A percentile compares a stretch with the other conserved stretches of the same genome.
These are phyloP conservation scores for Phaeoacremonium minimum DNA, from an alignment of 2,329 filamentous ascomycete genomes.

Conservation along the genomic window DNA sequence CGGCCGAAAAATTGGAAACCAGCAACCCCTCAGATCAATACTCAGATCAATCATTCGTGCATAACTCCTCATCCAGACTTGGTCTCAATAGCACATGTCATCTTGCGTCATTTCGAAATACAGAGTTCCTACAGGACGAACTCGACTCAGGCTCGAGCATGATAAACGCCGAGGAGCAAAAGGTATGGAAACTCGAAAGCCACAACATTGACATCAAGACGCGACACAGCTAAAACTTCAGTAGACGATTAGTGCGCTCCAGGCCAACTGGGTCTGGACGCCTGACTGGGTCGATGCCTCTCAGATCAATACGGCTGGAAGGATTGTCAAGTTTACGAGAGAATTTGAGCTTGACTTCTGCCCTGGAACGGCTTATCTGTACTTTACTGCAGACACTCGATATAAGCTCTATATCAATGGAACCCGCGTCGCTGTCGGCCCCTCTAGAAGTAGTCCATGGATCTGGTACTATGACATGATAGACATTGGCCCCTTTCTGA, in stretches of 20 bases:
- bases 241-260: conserved; percentile 25
- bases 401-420: conserved; percentile 37
- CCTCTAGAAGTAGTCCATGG: conserved; percentile 24
- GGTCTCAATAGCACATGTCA: too few relatives aligned
- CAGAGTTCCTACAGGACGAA: too few relatives aligned
- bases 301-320: conserved; percentile 22
- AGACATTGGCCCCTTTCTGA: conserved; percentile 19
- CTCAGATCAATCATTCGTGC: too few relatives aligned
- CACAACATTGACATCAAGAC: not conserved
- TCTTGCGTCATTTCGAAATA: too few relatives aligned
- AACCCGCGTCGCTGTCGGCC: conserved; percentile 26
- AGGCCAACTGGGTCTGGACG: conserved; percentile 32
- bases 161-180: too few relatives aligned
- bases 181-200: not conserved
- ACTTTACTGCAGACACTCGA: conserved; percentile 33
- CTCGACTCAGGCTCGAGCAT: too few relatives aligned
- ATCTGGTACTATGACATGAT: conserved; percentile 27
- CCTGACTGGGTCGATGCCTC: conserved; percentile 27
- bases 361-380: conserved; percentile 15
- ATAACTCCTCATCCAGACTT: too few relatives aligned
- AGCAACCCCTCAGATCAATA: too few relatives aligned
- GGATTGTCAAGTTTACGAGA: conserved; percentile 24
- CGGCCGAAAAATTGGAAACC: too few relatives aligned
- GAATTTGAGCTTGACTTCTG: conserved; percentile 12
- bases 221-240: too few relatives aligned